Base-by-base conservation (phyloP, 1,284 basidiomycete genomes). In the Moesziomyces aphidis region DNA sequence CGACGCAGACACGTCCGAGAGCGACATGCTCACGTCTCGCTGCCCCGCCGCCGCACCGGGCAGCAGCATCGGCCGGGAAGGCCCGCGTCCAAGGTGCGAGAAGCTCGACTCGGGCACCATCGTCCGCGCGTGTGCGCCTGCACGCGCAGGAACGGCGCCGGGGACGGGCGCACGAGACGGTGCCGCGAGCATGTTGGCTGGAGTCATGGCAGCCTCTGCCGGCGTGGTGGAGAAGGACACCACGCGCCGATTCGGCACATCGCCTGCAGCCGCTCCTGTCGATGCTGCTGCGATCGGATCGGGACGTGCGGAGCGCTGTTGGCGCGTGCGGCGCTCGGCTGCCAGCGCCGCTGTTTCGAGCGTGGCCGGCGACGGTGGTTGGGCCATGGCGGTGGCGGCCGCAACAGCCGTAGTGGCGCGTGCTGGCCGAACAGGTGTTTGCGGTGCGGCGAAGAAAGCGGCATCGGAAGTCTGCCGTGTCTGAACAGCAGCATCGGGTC, bases 161-260 rank as follows among this genome's bases (percentile, higher is more conserved):
- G 15, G 22, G 10, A 24, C 21, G 21, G 10, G 15, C 9, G 31
- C 31, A 34, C 31, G 31, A 11, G 10, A 34, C 31, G 31, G 31
- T 34, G 31, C 31, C 1, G 50, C 19, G 9, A 39, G 50, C 21
- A 52, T n/a, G 24, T 48, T 48, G 24, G 15, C 47, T 23, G 47
- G 42, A 4, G 52, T 24, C 7, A 11, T 22, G 11, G 47, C 24
- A 9, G 52, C 26, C 8, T 28, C 26, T 28, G 26, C 17, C 13
- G 52, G 11, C 17, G 52, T 31, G 23, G 46, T 44, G 26, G 55
- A 50, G 55, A 50, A 50, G 13, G 55, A 50, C 6, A 57, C 55
- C n/a, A 23, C 26, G 19, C 55, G 47, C 19, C 47, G 21, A 26
- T 10, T 48, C 13, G 47, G 47, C 2, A 52, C 55, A 5, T 24